Evolutionary conservation across 139 green algal species (phyloP).

Genomic region (Chlorella vulgaris): DNA sequence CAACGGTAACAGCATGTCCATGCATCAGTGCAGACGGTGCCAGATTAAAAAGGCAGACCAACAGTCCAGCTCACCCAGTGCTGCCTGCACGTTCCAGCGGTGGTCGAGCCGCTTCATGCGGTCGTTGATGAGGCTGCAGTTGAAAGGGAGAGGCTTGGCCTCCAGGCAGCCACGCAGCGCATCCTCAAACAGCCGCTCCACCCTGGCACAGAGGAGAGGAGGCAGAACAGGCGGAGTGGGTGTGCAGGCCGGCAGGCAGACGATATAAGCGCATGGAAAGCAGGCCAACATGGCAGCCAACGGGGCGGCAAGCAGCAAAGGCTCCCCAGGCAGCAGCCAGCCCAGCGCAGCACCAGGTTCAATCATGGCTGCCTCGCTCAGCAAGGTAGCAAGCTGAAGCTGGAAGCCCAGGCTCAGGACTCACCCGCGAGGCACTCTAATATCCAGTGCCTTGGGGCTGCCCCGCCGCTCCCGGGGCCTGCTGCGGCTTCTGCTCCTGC

Average conservation of each 20-base stretch:
- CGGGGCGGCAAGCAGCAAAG: too few relatives aligned
- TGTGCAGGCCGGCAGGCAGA: neutral
- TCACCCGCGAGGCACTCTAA: slow-evolving; percentile 3
- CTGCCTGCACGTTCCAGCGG: slow-evolving; percentile 21
- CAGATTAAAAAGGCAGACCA: too few relatives aligned
- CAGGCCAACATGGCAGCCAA: too few relatives aligned
- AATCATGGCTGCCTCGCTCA: too few relatives aligned
- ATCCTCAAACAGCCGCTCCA: slow-evolving; percentile 14
- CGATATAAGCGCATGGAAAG: neutral
- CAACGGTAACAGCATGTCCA: neutral
- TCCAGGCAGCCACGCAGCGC: slow-evolving; percentile 18
- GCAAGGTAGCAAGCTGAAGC: too few relatives aligned
- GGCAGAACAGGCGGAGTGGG: neutral
- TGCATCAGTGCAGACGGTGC: too few relatives aligned
- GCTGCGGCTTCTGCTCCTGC: slow-evolving; percentile 1
- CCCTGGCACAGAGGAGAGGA: neutral
- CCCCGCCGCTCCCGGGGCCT: neutral
- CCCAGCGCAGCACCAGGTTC: too few relatives aligned
- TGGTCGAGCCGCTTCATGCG: slow-evolving; percentile 2
- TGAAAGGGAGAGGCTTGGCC: slow-evolving; percentile 8
- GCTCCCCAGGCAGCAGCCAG: too few relatives aligned
- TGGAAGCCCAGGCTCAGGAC: neutral
- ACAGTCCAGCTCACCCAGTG: slow-evolving; percentile 1
- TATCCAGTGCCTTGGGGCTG: neutral
- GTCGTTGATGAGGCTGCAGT: slow-evolving; percentile 27